Conservation (phyloP, 331 rosid genomes). For the Rhamnella rubrinervis region DNA sequence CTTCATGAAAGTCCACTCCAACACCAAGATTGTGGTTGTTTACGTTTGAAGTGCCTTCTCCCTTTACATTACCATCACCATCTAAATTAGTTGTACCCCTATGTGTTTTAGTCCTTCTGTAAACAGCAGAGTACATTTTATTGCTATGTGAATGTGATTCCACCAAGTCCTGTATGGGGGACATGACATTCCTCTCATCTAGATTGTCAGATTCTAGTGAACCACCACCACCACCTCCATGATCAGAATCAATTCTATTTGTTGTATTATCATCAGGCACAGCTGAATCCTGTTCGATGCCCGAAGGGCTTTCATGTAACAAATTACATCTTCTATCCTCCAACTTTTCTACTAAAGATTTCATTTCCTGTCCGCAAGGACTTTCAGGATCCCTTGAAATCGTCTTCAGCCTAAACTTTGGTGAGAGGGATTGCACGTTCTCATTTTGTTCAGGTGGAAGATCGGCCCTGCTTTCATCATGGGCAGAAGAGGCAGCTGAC, state of each 20-base stretch:
- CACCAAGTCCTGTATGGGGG: constrained; percentile 34
- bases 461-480: constrained; percentile 33
- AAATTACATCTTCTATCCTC: constrained; percentile 42
- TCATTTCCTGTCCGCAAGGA: constrained; percentile 55
- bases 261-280: constrained; percentile 37
- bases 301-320: constrained; percentile 32
- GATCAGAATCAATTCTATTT: constrained; percentile 29
- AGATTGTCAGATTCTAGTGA: too few relatives aligned
- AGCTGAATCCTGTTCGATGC: constrained; percentile 30
- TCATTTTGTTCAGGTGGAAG: constrained; percentile 43
- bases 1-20: constrained; percentile 43
- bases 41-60: constrained; percentile 56
- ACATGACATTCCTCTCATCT: constrained; percentile 30
- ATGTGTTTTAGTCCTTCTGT: constrained; percentile 69
- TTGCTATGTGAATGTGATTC: constrained; percentile 47
- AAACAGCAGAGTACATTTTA: constrained; percentile 78
- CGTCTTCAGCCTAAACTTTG: constrained; percentile 63
- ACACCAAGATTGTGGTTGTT: constrained; percentile 44
- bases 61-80: constrained; percentile 47
- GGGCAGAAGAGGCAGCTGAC: constrained; percentile 31
- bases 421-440: constrained; percentile 42
- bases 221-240: too few relatives aligned
- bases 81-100: constrained; percentile 47
- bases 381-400: constrained; percentile 53
- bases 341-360: constrained; percentile 35